Base-by-base conservation (phyloP, 768 basidiomycete species). In the Pleurotus cornucopiae region DNA sequence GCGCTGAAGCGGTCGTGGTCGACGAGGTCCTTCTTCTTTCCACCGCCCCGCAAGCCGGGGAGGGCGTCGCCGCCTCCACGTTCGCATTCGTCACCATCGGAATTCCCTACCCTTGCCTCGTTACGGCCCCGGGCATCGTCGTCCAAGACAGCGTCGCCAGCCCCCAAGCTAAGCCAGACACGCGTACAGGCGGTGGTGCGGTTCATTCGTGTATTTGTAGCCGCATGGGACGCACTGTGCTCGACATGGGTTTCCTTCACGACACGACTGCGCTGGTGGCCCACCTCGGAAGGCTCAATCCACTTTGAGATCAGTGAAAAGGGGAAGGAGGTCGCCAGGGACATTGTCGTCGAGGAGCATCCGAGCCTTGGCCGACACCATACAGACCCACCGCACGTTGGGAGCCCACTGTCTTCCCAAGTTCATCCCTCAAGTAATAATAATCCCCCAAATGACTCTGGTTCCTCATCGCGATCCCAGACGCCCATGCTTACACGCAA, bases 221-320 rank as follows among this genome's bases (percentile, higher is more conserved):
- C 85, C 39, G 75, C 85, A 54, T 92, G 90, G 88, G 76, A 86
- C 62, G 79, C 82, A 47, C 69, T 92, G 60, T 81, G 79, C 59
- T 75, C 80, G 6, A 80, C 82, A 18, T 88, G 85, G 78, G 69
- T 75, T n/a, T 80, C 84, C 14, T 61, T 81, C 38, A 64, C 59
- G 34, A 56, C 48, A 21, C 38, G 30, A 5, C 46, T 34, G 34
- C 26, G 37, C 38, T 40, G 51, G 54, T 46, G 45, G 54, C 20
- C 23, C 43, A 57, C 25, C 16, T 38, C 16, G 20, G 38, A 23
- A 18, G 47, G 21, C n/a, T 47, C 55, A 34, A n/a, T 46, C 20
- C 56, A 46, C 39, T 45, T 38, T 20, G 39, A 40, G 7, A 54
- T 37, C 39, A 56, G 51, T 43, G 61, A 37, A n/a, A 66, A 64